Percentiles rank a stretch among this genome's conserved stretches.
Conservation (phyloP, 208 protist genomes). For the Angomonas deanei region DNA sequence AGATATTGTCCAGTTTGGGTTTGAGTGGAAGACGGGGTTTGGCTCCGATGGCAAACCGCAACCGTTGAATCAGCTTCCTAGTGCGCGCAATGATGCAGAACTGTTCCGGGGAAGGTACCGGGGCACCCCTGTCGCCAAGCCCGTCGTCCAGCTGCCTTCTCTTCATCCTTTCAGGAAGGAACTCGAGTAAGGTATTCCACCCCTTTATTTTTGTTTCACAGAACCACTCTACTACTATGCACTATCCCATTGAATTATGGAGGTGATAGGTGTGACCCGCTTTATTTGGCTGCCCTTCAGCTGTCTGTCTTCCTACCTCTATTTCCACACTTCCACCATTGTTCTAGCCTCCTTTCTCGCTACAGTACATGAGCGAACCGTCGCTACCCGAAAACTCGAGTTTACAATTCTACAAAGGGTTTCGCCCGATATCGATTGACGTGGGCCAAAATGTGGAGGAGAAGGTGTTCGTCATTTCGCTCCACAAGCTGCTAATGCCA, state of each 20-base stretch:
- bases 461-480: conserved; percentile 32
- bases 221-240: no score
- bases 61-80: conserved; percentile 52
- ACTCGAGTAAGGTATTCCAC: conserved; percentile 9
- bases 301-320: no score
- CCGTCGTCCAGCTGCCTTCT: conserved; percentile 64
- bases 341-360: not conserved
- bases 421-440: conserved; percentile 4
- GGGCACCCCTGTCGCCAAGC: conserved; percentile 55
- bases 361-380: not conserved
- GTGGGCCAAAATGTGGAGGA: not conserved
- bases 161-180: conserved; percentile 49
- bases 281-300: no score
- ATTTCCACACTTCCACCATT: not conserved
- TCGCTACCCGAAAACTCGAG: not conserved
- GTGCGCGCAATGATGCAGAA: conserved; percentile 67
- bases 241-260: no score
- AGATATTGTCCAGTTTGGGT: conserved; percentile 87
- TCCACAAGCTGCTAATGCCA: conserved; percentile 72
- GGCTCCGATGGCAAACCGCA: conserved; percentile 24
- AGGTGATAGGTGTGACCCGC: no score
- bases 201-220: no score
- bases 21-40: conserved; percentile 73
- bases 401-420: conserved; percentile 48
- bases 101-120: conserved; percentile 79